Base-by-base conservation (phyloP, 257 asterid genomes). In the Echium plantagineum region DNA sequence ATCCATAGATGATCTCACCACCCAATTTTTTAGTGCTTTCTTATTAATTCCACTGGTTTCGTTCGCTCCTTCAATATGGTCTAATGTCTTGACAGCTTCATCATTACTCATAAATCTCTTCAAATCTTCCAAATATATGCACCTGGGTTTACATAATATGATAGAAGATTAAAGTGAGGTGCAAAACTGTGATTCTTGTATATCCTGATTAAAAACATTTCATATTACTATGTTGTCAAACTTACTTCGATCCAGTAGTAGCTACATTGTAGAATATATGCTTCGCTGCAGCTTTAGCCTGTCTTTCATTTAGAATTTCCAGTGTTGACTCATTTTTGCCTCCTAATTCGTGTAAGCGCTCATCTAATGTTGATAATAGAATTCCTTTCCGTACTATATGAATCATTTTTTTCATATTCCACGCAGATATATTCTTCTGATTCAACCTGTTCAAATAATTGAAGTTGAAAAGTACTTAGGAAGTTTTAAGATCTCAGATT, bases 351-450 rank as follows among this genome's bases (percentile, higher is more conserved):
- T 74, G 82, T 48, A 87, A 62, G 28, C 80, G 73, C 79, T 90
- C 96, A 47, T 90, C 94, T 59, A 83, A 71, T 51, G 95, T 87
- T 15, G 97, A 79, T 52, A 90, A 60, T 16, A 7, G 46, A 5
- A 71, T 84, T 13, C 96, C 94, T 24, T 77, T 74, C 66, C 87
- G 76, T 6, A 78, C 96, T 16, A 81, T 78, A 65, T 78, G 85
- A 52, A 75, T 74, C 85, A 90, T 38, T 80, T 96, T 84, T 78
- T 90, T 87, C 97, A 90, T 90, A 71, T 90, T 86, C 96, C 95
- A 85, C 58, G 97, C 97, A 5, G 97, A 85, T 62, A 90, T 62
- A 52, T 90, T 90, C 73, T 80, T 72, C 80, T 85, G 90, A 72
- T 85, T 90, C 76, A 85, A 63, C 83, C 90, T 73, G 69, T 85